Evolutionary conservation across 176 grass and related monocot genomes (phyloP).

Genomic region (Triticum dicoccoides): DNA sequence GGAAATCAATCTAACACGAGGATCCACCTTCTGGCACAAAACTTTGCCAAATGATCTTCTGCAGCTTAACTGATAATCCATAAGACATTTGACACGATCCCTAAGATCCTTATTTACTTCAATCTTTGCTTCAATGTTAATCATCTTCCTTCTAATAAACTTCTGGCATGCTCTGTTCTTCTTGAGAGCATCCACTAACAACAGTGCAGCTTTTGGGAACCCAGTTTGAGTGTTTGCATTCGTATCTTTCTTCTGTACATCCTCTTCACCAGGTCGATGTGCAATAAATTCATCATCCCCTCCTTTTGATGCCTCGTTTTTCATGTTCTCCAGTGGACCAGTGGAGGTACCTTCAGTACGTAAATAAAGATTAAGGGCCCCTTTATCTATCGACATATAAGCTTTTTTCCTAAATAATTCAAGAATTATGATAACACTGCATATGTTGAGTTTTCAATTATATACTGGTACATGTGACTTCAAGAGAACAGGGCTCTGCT

Average conservation of each 20-base stretch:
- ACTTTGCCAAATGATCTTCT: conserved; percentile 50
- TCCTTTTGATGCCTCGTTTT: conserved; percentile 19
- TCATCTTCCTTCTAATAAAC: conserved; percentile 84
- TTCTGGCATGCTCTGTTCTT: conserved; percentile 91
- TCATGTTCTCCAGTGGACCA: background rate
- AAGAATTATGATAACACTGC: background rate
- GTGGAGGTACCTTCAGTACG: conserved; percentile 32
- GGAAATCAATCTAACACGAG: conserved; percentile 75
- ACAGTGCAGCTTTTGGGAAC: conserved; percentile 66
- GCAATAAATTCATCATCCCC: background rate
- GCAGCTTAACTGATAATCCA: conserved; percentile 78
- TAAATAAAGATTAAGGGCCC: background rate
- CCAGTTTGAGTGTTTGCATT: conserved; percentile 5
- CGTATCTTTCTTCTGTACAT: conserved; percentile 31
- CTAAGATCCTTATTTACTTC: conserved; percentile 87
- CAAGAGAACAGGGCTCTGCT: background rate
- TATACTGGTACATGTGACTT: background rate
- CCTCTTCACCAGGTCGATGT: background rate
- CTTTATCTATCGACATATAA: background rate
- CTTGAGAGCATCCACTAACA: conserved; percentile 77
- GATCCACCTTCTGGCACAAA: conserved; percentile 76
- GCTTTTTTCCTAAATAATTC: background rate
- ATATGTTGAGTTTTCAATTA: background rate
- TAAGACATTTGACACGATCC: conserved; percentile 78
- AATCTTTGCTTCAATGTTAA: conserved; percentile 77